Evolutionary conservation across 345 rosid genomes (phyloP).

Genomic region (Populus ilicifolia): DNA sequence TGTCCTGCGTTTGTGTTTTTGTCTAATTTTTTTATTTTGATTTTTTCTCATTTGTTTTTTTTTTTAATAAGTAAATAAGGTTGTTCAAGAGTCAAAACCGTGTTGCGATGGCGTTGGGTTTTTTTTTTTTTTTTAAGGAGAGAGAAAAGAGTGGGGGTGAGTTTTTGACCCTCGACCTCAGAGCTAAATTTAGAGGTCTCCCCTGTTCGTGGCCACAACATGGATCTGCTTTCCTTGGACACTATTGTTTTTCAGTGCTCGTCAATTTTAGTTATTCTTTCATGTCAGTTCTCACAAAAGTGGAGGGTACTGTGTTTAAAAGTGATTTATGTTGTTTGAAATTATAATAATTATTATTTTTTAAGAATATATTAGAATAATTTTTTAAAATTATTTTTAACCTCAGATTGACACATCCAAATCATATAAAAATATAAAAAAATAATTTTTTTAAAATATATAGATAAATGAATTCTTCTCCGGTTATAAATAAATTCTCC

Average conservation of each 20-base stretch:
- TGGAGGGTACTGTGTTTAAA: no score
- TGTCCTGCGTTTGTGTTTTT: constrained; percentile 1
- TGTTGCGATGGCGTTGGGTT: constrained; percentile 17
- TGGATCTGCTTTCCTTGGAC: neutral
- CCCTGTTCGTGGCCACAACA: constrained; percentile 16
- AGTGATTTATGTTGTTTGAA: no score
- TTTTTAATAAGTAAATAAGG: neutral
- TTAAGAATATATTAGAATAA: no score
- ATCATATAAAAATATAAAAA: no score
- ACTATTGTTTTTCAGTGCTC: neutral
- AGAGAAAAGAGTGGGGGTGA: neutral
- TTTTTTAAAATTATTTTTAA: no score
- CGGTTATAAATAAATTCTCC: no score
- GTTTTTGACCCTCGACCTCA: neutral
- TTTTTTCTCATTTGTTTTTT: neutral
- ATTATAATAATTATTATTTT: no score
- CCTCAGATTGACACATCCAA: no score
- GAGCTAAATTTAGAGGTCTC: constrained; percentile 17
- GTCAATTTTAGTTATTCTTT: constrained; percentile 10
- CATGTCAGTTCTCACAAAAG: neutral
- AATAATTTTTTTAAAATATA: no score
- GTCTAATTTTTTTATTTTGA: neutral
- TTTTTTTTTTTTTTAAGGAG: neutral
- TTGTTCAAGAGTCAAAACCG: constrained; percentile 39
- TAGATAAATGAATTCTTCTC: no score